phyloP scores from a whole-genome alignment of 2,329 filamentous ascomycete species.

The Periconia sp. region DNA sequence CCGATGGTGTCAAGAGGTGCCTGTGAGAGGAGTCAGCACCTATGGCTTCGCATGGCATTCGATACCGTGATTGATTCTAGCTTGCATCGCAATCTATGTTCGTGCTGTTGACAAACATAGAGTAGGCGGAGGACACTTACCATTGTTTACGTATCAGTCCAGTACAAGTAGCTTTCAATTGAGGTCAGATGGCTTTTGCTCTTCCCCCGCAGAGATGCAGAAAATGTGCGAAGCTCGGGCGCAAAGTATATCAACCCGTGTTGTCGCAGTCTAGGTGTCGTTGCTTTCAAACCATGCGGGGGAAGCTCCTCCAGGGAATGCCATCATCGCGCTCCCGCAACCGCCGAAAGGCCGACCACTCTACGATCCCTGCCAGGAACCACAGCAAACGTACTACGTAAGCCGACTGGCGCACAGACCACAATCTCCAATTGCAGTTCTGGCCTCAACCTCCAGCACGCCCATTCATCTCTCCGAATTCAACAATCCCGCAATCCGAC shows the following conservation, averaged over 20 bases:
- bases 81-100: too few species aligned
- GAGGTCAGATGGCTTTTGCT: not conserved
- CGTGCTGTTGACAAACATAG: too few species aligned
- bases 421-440: slow-evolving; percentile 11
- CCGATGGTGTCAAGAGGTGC: slow-evolving; percentile 66
- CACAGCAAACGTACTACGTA: not conserved
- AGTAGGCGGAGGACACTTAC: slow-evolving; percentile 6
- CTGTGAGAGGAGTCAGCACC: slow-evolving; percentile 20
- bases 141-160: slow-evolving; percentile 2
- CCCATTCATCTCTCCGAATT: not conserved
- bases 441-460: slow-evolving; percentile 31
- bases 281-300: too few species aligned
- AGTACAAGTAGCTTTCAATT: not conserved
- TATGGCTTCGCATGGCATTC: not conserved
- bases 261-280: not conserved
- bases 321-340: slow-evolving; percentile 11
- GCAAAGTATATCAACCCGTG: too few species aligned
- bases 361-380: slow-evolving; percentile 12
- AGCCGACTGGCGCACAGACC: slow-evolving; percentile 5
- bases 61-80: too few species aligned
- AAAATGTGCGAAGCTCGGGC: too few species aligned
- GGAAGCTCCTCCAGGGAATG: slow-evolving; percentile 5
- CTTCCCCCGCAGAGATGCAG: not conserved
- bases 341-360: slow-evolving; percentile 12
- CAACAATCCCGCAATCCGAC: slow-evolving; percentile 13